phyloP scores from a whole-genome alignment of 2,329 filamentous ascomycete species.

The Gnomoniopsis smithogilvyi region DNA sequence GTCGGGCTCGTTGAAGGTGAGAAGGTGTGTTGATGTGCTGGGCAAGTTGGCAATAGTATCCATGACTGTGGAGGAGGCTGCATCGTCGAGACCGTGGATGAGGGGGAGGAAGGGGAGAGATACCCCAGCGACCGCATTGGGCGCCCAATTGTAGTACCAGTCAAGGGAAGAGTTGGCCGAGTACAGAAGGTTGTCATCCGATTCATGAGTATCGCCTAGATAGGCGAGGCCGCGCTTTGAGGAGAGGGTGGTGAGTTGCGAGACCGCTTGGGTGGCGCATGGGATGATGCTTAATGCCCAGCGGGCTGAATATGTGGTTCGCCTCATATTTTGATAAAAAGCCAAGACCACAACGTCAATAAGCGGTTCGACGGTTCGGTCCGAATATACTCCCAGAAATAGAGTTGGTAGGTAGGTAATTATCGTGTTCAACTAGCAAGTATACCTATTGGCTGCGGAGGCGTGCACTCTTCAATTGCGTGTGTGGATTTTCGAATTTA shows the following conservation, averaged over 20 bases:
- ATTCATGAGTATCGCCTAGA: conserved; percentile 19
- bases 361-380: not conserved
- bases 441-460: no score
- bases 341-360: not conserved
- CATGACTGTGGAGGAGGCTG: conserved; percentile 24
- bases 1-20: conserved; percentile 41
- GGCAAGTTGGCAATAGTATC: conserved; percentile 27
- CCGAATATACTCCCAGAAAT: no score
- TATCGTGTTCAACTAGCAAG: no score
- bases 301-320: not conserved
- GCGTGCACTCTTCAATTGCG: no score
- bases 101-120: conserved; percentile 35
- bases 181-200: conserved; percentile 32
- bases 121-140: conserved; percentile 25
- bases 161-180: conserved; percentile 34
- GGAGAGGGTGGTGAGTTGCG: not conserved
- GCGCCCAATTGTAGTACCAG: conserved; percentile 43
- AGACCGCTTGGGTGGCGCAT: not conserved
- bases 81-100: conserved; percentile 34
- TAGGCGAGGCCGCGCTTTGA: conserved; percentile 29
- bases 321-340: not conserved
- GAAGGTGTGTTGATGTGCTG: conserved; percentile 33
- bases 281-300: not conserved
- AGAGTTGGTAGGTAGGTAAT: no score
- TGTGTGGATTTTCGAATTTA: no score